A percentile compares a stretch with the other conserved stretches of the same genome.
These are phyloP conservation scores for Rhodotorula sp. DNA, from an alignment of 1,284 basidiomycete genomes.

Conservation along the genomic window DNA sequence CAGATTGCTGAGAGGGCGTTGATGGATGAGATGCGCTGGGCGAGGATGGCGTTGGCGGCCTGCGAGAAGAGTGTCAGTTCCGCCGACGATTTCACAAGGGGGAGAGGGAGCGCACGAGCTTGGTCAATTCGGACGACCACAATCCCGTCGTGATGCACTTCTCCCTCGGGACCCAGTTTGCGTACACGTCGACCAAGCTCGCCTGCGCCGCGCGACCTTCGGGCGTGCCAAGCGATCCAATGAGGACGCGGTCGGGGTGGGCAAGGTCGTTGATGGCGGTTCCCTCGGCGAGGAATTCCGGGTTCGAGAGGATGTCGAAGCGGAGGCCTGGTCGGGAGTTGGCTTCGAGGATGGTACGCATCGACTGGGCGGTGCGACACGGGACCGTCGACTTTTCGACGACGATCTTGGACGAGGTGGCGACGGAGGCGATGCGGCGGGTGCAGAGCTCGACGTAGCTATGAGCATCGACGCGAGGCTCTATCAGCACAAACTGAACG, in stretches of 20 bases:
- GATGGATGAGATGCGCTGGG: constrained; percentile 90
- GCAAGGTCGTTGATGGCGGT: constrained; percentile 90
- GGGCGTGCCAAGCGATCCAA: constrained; percentile 85
- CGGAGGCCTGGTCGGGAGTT: constrained; percentile 87
- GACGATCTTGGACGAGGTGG: constrained; percentile 91
- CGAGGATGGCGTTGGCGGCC: constrained; percentile 98
- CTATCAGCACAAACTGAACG: not conserved
- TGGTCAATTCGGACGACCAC: constrained; percentile 97
- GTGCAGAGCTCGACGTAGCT: constrained; percentile 97
- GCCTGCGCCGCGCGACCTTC: constrained; percentile 80
- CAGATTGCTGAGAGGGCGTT: constrained; percentile 98
- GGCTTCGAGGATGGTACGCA: constrained; percentile 97
- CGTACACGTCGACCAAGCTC: constrained; percentile 76
- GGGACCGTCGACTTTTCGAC: constrained; percentile 99
- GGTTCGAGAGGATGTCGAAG: constrained; percentile 99
- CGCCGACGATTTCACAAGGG: too few relatives aligned
- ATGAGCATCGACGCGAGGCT: not conserved
- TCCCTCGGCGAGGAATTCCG: constrained; percentile 97
- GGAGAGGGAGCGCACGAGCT: constrained; percentile 59
- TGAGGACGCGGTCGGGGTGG: constrained; percentile 89
- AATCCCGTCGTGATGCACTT: constrained; percentile 90
- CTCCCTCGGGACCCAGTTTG: constrained; percentile 87
- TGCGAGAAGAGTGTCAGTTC: constrained; percentile 9
- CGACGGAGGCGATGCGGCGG: constrained; percentile 88
- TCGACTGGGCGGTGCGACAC: constrained; percentile 95